These are phyloP conservation scores for Stagonosporopsis vannaccii DNA, from an alignment of 2,329 filamentous ascomycete genomes.

Conservation along the genomic window DNA sequence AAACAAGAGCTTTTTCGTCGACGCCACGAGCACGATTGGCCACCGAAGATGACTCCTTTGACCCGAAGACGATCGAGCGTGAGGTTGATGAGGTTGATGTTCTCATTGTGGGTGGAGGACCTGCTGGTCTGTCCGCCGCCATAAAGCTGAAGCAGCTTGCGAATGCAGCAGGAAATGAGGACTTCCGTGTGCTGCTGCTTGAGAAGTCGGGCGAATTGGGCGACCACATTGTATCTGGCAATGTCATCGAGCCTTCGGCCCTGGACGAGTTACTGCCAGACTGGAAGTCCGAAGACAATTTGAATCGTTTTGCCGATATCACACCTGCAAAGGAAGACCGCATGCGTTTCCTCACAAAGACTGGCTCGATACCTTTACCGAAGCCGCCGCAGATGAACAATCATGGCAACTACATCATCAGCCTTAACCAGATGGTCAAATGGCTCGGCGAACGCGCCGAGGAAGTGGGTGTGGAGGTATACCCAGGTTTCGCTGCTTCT, in stretches of 20 bases:
- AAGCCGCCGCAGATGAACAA: conserved; percentile 98
- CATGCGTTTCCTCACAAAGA: conserved; percentile 94
- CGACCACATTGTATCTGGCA: conserved; percentile 93
- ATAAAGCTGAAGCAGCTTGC: conserved; percentile 96
- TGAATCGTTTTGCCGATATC: conserved; percentile 83
- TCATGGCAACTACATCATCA: conserved; percentile 96
- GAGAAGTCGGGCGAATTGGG: conserved; percentile 97
- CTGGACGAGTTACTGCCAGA: conserved; percentile 91
- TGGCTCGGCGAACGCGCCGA: conserved; percentile 98
- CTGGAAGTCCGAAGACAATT: conserved; percentile 90
- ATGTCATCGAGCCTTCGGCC: conserved; percentile 88
- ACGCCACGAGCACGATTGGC: conserved; percentile 42
- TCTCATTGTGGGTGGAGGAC: conserved; percentile 95
- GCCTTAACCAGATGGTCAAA: conserved; percentile 91
- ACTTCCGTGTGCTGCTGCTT: conserved; percentile 89
- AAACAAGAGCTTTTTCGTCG: conserved; percentile 46
- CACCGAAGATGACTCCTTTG: conserved; percentile 47
- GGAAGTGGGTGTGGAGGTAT: conserved; percentile 93
- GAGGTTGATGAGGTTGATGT: conserved; percentile 96
- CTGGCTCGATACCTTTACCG: conserved; percentile 77
- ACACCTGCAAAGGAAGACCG: conserved; percentile 84
- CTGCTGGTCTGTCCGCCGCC: conserved; percentile 88
- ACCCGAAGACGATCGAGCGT: conserved; percentile 70
- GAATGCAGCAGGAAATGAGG: conserved; percentile 92
- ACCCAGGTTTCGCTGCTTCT: conserved; percentile 92